Conservation (phyloP, 495 filamentous ascomycete species). For the Bathelium albidoporum region DNA sequence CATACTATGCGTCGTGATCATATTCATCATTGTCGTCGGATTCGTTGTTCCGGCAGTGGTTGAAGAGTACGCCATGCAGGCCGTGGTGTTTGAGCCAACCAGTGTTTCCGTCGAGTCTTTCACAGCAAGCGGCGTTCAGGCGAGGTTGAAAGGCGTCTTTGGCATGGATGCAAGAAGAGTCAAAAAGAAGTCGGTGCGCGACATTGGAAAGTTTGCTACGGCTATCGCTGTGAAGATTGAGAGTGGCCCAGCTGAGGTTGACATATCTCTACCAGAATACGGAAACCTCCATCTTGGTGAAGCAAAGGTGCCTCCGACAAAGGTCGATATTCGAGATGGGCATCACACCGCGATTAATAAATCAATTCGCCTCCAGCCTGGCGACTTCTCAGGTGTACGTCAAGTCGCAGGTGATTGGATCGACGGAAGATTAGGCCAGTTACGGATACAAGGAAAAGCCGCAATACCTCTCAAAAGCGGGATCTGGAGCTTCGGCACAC, state of each 20-base stretch:
- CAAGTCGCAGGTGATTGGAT: constrained; percentile 82
- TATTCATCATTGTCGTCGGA: constrained; percentile 46
- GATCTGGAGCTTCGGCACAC: constrained; percentile 62
- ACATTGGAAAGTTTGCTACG: constrained; percentile 65
- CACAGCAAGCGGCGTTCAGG: constrained; percentile 62
- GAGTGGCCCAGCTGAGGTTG: constrained; percentile 55
- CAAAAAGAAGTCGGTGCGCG: constrained; percentile 53
- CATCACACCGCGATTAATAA: constrained; percentile 68
- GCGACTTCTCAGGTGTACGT: constrained; percentile 66
- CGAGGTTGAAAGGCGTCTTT: constrained; percentile 71
- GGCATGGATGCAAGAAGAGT: constrained; percentile 67
- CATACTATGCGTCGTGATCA: constrained; percentile 37
- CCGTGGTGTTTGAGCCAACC: constrained; percentile 67
- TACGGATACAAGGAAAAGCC: constrained; percentile 61
- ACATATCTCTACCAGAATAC: constrained; percentile 78
- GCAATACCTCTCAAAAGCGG: constrained; percentile 64
- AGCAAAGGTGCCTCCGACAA: constrained; percentile 61
- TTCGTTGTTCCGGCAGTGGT: constrained; percentile 73
- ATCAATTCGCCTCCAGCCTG: constrained; percentile 60
- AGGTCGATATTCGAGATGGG: constrained; percentile 64
- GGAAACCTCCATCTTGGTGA: constrained; percentile 65
- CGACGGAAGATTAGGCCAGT: constrained; percentile 55
- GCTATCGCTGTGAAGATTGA: constrained; percentile 70
- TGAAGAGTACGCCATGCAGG: constrained; percentile 75
- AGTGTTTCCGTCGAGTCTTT: constrained; percentile 74